Evolutionary conservation across 2,329 filamentous ascomycete species (phyloP).

Genomic region (Aspergillus luchuensis): DNA sequence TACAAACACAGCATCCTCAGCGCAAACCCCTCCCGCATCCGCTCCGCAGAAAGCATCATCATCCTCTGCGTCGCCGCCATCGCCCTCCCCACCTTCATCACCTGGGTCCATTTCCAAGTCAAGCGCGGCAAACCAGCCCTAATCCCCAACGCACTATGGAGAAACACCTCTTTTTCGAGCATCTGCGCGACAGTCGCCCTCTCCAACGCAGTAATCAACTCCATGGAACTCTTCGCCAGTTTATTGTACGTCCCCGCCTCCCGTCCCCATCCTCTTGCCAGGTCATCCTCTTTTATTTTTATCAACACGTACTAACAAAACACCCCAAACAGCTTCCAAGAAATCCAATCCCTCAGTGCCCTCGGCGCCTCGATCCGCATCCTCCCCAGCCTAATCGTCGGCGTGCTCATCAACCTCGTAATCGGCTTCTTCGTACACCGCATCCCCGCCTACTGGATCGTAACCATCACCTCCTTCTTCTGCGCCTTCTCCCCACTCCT

Average conservation of each 20-base stretch:
- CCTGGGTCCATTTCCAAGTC: slow-evolving; percentile 31
- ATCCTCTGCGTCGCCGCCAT: slow-evolving; percentile 31
- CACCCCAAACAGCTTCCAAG: slow-evolving; percentile 48
- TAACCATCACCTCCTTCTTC: slow-evolving; percentile 45
- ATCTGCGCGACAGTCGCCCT: no score
- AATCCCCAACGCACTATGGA: slow-evolving; percentile 31
- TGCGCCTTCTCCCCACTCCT: slow-evolving; percentile 53
- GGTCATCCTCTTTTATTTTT: no score
- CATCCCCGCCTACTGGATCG: slow-evolving; percentile 45
- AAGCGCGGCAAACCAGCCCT: slow-evolving; percentile 27
- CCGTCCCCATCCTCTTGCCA: no score
- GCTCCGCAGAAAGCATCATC: slow-evolving; percentile 24
- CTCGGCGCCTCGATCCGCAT: slow-evolving; percentile 51
- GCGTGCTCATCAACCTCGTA: slow-evolving; percentile 46
- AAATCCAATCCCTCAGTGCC: slow-evolving; percentile 51
- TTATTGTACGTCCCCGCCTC: no score
- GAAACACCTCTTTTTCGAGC: no score
- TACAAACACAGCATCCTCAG: neutral
- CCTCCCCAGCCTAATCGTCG: slow-evolving; percentile 50
- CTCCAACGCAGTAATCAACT: no score
- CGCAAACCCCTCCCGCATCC: slow-evolving; percentile 5
- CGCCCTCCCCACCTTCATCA: slow-evolving; percentile 31
- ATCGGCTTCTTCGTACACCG: slow-evolving; percentile 52
- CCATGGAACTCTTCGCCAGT: no score
- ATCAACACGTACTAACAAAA: no score